Evolutionary conservation across 1,284 basidiomycete species (phyloP).

Genomic region (Heterobasidion annosum): DNA sequence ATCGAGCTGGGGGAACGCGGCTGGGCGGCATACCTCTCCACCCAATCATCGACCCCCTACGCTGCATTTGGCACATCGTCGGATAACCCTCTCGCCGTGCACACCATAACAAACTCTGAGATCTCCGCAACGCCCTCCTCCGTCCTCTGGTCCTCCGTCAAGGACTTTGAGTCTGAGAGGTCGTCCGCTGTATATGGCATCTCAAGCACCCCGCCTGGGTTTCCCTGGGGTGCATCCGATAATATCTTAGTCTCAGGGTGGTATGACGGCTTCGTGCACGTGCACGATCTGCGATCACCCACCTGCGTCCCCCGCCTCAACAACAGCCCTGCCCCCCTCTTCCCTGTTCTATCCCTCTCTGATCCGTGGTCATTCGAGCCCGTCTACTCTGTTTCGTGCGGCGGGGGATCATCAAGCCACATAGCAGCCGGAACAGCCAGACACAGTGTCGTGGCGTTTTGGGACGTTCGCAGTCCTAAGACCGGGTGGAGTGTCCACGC

Average conservation of each 20-base stretch:
- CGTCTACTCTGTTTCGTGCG: conserved; percentile 63
- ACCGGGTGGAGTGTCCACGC: conserved; percentile 68
- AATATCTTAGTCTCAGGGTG: conserved; percentile 69
- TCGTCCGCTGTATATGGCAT: conserved; percentile 63
- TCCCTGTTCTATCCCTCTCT: conserved; percentile 46
- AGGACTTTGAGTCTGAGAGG: conserved; percentile 16
- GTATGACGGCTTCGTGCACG: conserved; percentile 64
- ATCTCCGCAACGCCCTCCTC: conserved; percentile 37
- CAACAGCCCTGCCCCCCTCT: conserved; percentile 22
- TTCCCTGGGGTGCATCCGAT: conserved; percentile 60
- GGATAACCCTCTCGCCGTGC: conserved; percentile 44
- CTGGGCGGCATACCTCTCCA: conserved; percentile 53
- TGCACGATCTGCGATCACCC: conserved; percentile 59
- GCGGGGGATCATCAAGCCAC: conserved; percentile 55
- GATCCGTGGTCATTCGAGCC: conserved; percentile 65
- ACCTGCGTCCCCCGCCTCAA: conserved; percentile 15
- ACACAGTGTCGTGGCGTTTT: conserved; percentile 67
- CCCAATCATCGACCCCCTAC: conserved; percentile 34
- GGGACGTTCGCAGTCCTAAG: conserved; percentile 57
- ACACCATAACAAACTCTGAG: conserved; percentile 37
- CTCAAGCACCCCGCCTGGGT: conserved; percentile 43
- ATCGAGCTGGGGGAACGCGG: conserved; percentile 40
- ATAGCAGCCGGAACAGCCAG: conserved; percentile 66
- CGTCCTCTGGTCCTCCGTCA: conserved; percentile 30
- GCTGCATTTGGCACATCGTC: conserved; percentile 62